phyloP scores from a whole-genome alignment of 1,284 basidiomycete species.

The Pholiota adiposa region DNA sequence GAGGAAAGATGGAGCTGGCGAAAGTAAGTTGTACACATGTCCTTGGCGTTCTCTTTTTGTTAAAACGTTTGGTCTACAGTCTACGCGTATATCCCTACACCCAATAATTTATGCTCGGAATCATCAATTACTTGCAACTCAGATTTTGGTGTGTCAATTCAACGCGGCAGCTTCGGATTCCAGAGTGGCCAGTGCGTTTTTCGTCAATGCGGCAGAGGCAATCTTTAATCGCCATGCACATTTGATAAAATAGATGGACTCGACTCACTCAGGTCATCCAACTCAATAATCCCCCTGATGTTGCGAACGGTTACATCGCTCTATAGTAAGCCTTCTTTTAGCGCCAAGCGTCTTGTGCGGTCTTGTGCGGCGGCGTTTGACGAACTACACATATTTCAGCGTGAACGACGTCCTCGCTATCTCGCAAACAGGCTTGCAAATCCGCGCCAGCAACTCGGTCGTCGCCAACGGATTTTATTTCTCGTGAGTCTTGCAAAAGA shows the following conservation, averaged over 20 bases:
- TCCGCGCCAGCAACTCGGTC: slow-evolving; percentile 49
- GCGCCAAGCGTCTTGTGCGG: neutral
- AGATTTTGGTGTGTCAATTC: slow-evolving; percentile 72
- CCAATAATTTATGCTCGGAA: slow-evolving; percentile 60
- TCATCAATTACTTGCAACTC: slow-evolving; percentile 66
- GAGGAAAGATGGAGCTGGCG: slow-evolving; percentile 62
- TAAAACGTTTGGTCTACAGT: slow-evolving; percentile 39
- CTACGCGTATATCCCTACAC: slow-evolving; percentile 64
- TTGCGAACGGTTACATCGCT: slow-evolving; percentile 60
- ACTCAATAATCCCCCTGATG: slow-evolving; percentile 56
- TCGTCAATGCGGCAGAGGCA: neutral
- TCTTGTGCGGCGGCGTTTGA: neutral
- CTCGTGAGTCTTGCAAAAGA: slow-evolving; percentile 49
- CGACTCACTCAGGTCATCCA: slow-evolving; percentile 60
- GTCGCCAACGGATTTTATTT: slow-evolving; percentile 67
- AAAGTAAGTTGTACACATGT: slow-evolving; percentile 50
- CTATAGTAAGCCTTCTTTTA: slow-evolving; percentile 34
- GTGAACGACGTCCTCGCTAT: slow-evolving; percentile 59
- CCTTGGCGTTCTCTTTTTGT: neutral
- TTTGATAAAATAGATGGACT: slow-evolving; percentile 53
- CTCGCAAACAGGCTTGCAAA: slow-evolving; percentile 54
- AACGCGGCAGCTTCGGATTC: slow-evolving; percentile 74
- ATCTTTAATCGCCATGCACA: neutral
- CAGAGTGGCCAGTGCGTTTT: slow-evolving; percentile 54
- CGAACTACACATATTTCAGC: slow-evolving; percentile 34